A percentile compares a stretch with the other conserved stretches of the same genome.
phyloP scores from a whole-genome alignment of 148 eudicot species.

The Cornus florida region DNA sequence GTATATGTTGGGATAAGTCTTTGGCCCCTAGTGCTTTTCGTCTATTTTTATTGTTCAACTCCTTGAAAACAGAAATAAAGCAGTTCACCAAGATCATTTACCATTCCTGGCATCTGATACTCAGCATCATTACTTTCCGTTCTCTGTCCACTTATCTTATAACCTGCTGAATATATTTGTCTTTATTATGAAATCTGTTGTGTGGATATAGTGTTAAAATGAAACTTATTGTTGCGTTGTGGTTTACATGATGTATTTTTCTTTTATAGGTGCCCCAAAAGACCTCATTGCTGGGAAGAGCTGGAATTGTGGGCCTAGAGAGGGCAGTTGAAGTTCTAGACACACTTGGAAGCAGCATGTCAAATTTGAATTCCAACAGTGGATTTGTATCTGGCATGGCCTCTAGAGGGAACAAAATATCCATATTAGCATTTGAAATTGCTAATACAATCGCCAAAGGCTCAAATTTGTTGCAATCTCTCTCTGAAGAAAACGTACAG shows the following conservation, averaged over 20 bases:
- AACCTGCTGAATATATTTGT: background rate
- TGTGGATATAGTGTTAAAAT: background rate
- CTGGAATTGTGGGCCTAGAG: conserved; percentile 75
- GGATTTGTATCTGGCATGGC: conserved; percentile 75
- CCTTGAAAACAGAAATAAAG: background rate
- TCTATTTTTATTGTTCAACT: background rate
- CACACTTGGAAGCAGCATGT: conserved; percentile 85
- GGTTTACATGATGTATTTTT: conserved; percentile 4
- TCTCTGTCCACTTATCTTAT: background rate
- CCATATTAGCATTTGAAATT: conserved; percentile 88
- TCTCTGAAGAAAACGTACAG: conserved; percentile 63
- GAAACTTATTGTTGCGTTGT: conserved; percentile 7
- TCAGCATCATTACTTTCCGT: conserved; percentile 1
- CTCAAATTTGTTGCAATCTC: conserved; percentile 65
- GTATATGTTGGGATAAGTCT: background rate
- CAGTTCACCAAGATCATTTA: background rate
- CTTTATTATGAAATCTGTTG: background rate
- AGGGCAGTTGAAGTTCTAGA: conserved; percentile 90
- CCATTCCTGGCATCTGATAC: conserved; percentile 2
- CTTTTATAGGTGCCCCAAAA: conserved; percentile 45
- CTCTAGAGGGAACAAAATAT: conserved; percentile 66
- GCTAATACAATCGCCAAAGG: conserved; percentile 90
- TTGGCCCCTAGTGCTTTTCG: background rate
- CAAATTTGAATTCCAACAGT: conserved; percentile 64
- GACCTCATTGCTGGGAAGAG: conserved; percentile 80